Evolutionary conservation across 1,284 basidiomycete genomes (phyloP).

Genomic region (Cerrena zonata): DNA sequence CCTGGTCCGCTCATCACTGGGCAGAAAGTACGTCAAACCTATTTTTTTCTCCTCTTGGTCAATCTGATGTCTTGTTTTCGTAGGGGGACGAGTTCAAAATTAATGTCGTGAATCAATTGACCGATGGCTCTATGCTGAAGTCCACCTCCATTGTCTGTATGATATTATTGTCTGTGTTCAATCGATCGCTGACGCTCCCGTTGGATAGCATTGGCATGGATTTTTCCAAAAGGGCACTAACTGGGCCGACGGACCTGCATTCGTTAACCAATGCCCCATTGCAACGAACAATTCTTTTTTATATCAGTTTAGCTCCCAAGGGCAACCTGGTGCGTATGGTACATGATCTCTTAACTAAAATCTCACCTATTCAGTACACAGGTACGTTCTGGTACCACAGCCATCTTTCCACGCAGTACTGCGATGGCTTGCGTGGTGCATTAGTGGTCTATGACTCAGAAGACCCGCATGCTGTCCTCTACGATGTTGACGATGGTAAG

Average conservation of each 20-base stretch:
- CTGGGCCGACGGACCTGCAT: slow-evolving; percentile 29
- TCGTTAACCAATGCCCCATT: slow-evolving; percentile 48
- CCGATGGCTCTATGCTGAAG: slow-evolving; percentile 29
- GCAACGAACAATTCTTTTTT: slow-evolving; percentile 38
- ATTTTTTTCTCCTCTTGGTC: background rate
- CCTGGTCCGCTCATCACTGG: slow-evolving; percentile 23
- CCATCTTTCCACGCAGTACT: slow-evolving; percentile 25
- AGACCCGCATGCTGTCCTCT: slow-evolving; percentile 33
- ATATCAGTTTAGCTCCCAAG: slow-evolving; percentile 30
- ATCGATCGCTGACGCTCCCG: too few species aligned
- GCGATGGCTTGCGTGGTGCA: slow-evolving; percentile 34
- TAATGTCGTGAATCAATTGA: slow-evolving; percentile 31
- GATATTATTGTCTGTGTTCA: slow-evolving; percentile 10
- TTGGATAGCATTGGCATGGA: slow-evolving; percentile 32
- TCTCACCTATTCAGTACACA: background rate
- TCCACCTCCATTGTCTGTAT: slow-evolving; percentile 29
- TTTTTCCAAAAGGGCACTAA: slow-evolving; percentile 27
- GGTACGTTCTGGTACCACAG: slow-evolving; percentile 24
- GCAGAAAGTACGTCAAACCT: slow-evolving; percentile 12
- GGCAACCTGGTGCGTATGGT: slow-evolving; percentile 25
- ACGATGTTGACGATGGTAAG: slow-evolving; percentile 40
- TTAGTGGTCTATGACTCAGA: slow-evolving; percentile 38
- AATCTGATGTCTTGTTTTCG: background rate
- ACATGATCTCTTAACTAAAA: background rate
- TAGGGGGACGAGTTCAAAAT: slow-evolving; percentile 26